Percentiles rank a stretch among this genome's conserved stretches.
Evolutionary conservation across 805 yeast species (phyloP).

Genomic region (Isabelozyma rhagii): DNA sequence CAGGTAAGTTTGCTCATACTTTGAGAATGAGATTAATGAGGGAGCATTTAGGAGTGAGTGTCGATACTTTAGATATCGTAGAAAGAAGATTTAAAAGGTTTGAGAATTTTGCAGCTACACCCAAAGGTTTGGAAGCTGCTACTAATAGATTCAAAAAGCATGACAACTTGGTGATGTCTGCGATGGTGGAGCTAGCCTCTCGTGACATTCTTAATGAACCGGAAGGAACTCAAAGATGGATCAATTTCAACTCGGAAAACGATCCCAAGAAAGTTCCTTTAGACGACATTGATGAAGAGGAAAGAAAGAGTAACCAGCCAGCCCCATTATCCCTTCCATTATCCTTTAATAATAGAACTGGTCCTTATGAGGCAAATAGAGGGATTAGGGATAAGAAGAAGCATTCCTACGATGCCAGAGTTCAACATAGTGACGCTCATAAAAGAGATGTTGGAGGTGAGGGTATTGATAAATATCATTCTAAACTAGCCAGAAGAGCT

Average conservation of each 20-base stretch:
- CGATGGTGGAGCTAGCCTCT: constrained; percentile 73
- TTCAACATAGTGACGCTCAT: constrained; percentile 65
- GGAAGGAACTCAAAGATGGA: constrained; percentile 50
- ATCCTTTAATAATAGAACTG: constrained; percentile 89
- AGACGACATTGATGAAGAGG: constrained; percentile 23
- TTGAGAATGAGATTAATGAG: constrained; percentile 90
- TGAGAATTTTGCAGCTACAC: constrained; percentile 43
- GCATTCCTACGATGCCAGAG: constrained; percentile 77
- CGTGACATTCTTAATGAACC: constrained; percentile 57
- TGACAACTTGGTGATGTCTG: constrained; percentile 44
- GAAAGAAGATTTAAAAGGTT: constrained; percentile 64
- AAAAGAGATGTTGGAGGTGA: constrained; percentile 70
- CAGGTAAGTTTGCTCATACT: constrained; percentile 86
- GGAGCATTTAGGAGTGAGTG: constrained; percentile 93
- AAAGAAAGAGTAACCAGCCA: constrained; percentile 21
- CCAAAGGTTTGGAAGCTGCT: constrained; percentile 42
- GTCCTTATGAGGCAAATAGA: constrained; percentile 64
- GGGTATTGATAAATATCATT: constrained; percentile 65
- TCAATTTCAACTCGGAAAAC: constrained; percentile 16
- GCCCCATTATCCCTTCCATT: constrained; percentile 36
- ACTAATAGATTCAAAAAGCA: constrained; percentile 37
- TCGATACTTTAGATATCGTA: constrained; percentile 76
- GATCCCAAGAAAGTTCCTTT: constrained; percentile 15
- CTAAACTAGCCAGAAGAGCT: constrained; percentile 43
- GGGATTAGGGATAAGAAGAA: constrained; percentile 85